These are phyloP conservation scores for Suhomyces maxii DNA, from an alignment of 1,139 yeast species.

Conservation along the genomic window DNA sequence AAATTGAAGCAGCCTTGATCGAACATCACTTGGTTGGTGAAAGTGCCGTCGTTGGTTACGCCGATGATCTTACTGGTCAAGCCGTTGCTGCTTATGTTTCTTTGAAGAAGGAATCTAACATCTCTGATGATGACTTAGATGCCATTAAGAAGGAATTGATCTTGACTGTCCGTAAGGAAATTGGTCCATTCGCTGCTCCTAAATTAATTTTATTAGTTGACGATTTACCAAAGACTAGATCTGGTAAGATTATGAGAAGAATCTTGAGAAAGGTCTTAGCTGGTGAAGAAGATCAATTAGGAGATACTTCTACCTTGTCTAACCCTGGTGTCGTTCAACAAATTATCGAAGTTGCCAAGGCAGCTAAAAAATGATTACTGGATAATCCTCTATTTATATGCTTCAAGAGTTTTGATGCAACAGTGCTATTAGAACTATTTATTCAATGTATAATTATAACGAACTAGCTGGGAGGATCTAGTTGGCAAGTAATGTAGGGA, in stretches of 20 bases:
- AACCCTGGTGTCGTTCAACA: slow-evolving; percentile 70
- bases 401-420: not conserved
- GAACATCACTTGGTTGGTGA: slow-evolving; percentile 72
- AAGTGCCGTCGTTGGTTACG: slow-evolving; percentile 78
- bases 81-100: slow-evolving; percentile 83
- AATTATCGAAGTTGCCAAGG: slow-evolving; percentile 60
- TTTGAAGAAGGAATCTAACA: slow-evolving; percentile 46
- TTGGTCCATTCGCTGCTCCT: slow-evolving; percentile 85
- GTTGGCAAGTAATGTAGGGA: too few species aligned
- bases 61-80: slow-evolving; percentile 79
- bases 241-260: slow-evolving; percentile 85
- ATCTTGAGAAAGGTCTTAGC: slow-evolving; percentile 75
- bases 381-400: slow-evolving; percentile 6
- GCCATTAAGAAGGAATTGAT: slow-evolving; percentile 69
- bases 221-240: slow-evolving; percentile 80
- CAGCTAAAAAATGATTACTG: slow-evolving; percentile 9
- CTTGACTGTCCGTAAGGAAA: slow-evolving; percentile 73
- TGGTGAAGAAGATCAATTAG: slow-evolving; percentile 76
- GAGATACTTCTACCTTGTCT: slow-evolving; percentile 76
- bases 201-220: slow-evolving; percentile 68
- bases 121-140: slow-evolving; percentile 44
- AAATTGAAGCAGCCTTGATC: slow-evolving; percentile 75
- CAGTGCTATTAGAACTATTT: not conserved
- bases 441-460: too few species aligned
- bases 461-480: too few species aligned